Conservation (phyloP, 805 yeast genomes). For the Scheffersomyces lignosus region DNA sequence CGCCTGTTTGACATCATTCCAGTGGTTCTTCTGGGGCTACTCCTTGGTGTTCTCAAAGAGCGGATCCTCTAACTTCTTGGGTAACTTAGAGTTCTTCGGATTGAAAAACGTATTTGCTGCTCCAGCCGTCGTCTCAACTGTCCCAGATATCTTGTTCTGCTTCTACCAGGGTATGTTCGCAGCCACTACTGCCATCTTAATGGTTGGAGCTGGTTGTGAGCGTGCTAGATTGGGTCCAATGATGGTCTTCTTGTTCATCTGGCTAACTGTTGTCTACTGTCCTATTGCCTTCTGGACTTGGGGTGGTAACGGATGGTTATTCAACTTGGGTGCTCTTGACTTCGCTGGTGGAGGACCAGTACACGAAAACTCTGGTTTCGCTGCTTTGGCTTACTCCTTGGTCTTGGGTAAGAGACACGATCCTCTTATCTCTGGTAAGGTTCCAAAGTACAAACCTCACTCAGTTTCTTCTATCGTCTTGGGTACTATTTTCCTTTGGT, state of each 20-base stretch:
- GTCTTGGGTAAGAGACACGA: slow-evolving; percentile 91
- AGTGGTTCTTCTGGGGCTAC: slow-evolving; percentile 99
- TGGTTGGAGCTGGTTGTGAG: slow-evolving; percentile 98
- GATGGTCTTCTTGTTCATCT: slow-evolving; percentile 90
- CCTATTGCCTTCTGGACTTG: slow-evolving; percentile 98
- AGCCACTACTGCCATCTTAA: slow-evolving; percentile 83
- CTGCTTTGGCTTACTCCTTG: slow-evolving; percentile 92
- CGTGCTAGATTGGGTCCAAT: slow-evolving; percentile 95
- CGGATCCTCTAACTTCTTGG: slow-evolving; percentile 65
- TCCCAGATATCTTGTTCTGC: slow-evolving; percentile 91
- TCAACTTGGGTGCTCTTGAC: slow-evolving; percentile 79
- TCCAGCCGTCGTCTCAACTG: slow-evolving; percentile 60
- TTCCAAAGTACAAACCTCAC: slow-evolving; percentile 93
- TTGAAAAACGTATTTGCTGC: slow-evolving; percentile 81
- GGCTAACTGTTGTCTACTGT: slow-evolving; percentile 95
- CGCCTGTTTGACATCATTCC: slow-evolving; percentile 77
- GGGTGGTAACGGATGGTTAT: slow-evolving; percentile 93
- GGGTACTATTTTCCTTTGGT: slow-evolving; percentile 95
- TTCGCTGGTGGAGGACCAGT: slow-evolving; percentile 99
- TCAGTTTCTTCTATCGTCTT: slow-evolving; percentile 86
- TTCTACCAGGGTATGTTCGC: slow-evolving; percentile 98
- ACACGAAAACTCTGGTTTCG: slow-evolving; percentile 91
- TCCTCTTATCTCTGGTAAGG: slow-evolving; percentile 61
- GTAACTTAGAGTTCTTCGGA: slow-evolving; percentile 78
- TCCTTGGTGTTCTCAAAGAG: slow-evolving; percentile 80